Conservation (phyloP, 164 flowering plant species). For the Sextonia rubra region DNA sequence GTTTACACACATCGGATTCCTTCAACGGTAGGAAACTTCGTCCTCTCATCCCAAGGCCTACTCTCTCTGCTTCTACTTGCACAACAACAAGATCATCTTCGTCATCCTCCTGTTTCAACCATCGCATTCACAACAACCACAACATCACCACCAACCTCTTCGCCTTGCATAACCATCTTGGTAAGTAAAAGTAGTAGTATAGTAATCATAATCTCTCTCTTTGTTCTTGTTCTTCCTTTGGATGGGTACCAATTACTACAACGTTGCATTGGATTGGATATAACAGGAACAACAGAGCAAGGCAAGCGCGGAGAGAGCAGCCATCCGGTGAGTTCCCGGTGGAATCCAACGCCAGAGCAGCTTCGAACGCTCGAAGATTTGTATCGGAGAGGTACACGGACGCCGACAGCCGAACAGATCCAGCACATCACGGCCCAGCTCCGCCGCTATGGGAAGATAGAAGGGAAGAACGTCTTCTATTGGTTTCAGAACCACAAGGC, state of each 20-base stretch:
- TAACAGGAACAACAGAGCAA: constrained; percentile 31
- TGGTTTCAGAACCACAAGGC: constrained; percentile 98
- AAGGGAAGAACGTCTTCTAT: constrained; percentile 91
- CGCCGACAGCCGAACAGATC: constrained; percentile 80
- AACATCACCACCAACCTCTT: constrained; percentile 24
- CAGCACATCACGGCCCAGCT: constrained; percentile 81
- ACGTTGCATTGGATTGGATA: constrained; percentile 4
- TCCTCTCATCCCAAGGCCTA: constrained; percentile 57
- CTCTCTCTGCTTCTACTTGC: constrained; percentile 16
- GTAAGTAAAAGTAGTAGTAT: constrained; percentile 16
- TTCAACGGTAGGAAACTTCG: constrained; percentile 51
- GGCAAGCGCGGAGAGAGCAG: constrained; percentile 40
- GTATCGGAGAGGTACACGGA: constrained; percentile 67
- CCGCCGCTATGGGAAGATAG: constrained; percentile 75
- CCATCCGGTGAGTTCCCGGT: constrained; percentile 65
- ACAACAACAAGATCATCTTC: constrained; percentile 4
- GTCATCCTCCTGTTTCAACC: constrained; percentile 15
- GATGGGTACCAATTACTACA: background rate
- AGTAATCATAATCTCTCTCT: background rate
- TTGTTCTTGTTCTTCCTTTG: background rate
- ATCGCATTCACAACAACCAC: constrained; percentile 25
- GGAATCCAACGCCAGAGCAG: constrained; percentile 96
- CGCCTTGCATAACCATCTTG: constrained; percentile 44
- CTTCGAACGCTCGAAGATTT: constrained; percentile 61
- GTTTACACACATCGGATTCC: constrained; percentile 41